Conservation (phyloP, 2,329 filamentous ascomycete species). For the Bipolaris victoriae region DNA sequence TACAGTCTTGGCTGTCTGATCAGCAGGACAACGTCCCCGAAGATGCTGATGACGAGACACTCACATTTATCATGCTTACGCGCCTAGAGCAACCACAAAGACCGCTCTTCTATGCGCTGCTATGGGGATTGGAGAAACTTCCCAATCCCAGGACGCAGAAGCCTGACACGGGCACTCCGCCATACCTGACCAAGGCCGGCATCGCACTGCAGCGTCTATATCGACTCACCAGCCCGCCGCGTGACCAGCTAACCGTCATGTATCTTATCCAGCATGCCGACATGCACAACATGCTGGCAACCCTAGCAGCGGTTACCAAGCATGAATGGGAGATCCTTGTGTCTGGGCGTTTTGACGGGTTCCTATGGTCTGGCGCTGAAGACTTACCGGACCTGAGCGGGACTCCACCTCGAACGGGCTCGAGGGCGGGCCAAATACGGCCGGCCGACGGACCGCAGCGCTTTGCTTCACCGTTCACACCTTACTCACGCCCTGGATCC, state of each 20-base stretch:
- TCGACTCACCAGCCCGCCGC: slow-evolving; percentile 71
- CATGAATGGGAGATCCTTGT: slow-evolving; percentile 97
- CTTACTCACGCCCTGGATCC: slow-evolving; percentile 28
- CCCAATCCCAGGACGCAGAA: slow-evolving; percentile 69
- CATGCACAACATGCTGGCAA: slow-evolving; percentile 85
- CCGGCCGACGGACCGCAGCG: slow-evolving; percentile 46
- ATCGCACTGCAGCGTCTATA: slow-evolving; percentile 85
- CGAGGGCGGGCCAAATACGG: slow-evolving; percentile 52
- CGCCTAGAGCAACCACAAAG: slow-evolving; percentile 78
- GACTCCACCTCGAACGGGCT: slow-evolving; percentile 30
- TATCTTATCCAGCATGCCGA: slow-evolving; percentile 83
- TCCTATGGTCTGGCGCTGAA: slow-evolving; percentile 91
- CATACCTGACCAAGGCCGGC: slow-evolving; percentile 76
- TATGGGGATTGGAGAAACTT: slow-evolving; percentile 64
- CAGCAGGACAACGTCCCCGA: slow-evolving; percentile 81
- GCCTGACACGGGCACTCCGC: slow-evolving; percentile 65
- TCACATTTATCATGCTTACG: slow-evolving; percentile 92
- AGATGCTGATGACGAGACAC: slow-evolving; percentile 91
- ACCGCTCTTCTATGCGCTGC: slow-evolving; percentile 80
- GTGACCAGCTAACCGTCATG: slow-evolving; percentile 84
- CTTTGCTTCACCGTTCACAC: slow-evolving; percentile 57
- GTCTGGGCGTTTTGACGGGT: slow-evolving; percentile 93
- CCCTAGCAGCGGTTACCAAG: slow-evolving; percentile 82
- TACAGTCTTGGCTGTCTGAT: slow-evolving; percentile 86
- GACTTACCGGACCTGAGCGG: slow-evolving; percentile 47